Base-by-base conservation (phyloP, 2,329 filamentous ascomycete species). In the Diplodia scrobiculata region DNA sequence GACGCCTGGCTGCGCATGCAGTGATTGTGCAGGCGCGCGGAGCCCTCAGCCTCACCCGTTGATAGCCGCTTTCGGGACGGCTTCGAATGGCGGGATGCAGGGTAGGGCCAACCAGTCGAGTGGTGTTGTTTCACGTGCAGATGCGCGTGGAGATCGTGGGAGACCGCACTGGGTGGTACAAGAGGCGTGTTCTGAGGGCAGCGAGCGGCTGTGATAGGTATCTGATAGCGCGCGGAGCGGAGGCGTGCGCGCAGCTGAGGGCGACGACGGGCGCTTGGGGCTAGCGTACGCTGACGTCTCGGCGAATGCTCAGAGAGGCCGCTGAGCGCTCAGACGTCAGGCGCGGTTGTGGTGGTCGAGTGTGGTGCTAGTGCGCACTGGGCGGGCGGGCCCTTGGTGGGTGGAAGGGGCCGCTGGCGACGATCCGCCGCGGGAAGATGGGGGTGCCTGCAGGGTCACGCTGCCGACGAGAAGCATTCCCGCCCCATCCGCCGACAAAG, bases 401-500 rank as follows among this genome's bases (percentile, higher is more conserved):
- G 51, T 60, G 55, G 55, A 60, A 60, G 55, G 54, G 55, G 25
- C 45, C 41, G 58, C 41, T 58, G 41, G 58, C 58, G 58, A 41
- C 58, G 58, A 62, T 50, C 58, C 41, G 58, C 25, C 25, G 25
- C 25, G 25, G 58, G 58, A 62, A 50, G 41, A 36, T 50, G 58
- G 58, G 58, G 27, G 53, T 45, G 27, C 27, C 38, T 34, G 55
- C 50, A 32, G 38, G 62, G 48, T 64, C 62, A 64, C 51, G 62
- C 32, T 54, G 62, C 29, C n/a, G 52, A 19, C 51, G 25, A 36
- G 34, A 41, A 65, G 52, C 63, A 65, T 50, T 58, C 25, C 63
- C 63, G 63, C 63, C 63, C 52, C 63, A 65, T 65, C 63, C 63
- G 63, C 63, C 52, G n/a, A 34, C 25, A 55, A 55, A 27, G 55